Base-by-base conservation (phyloP, 202 grass and related monocot species). In the Schoenoplectus tabernaemontani region DNA sequence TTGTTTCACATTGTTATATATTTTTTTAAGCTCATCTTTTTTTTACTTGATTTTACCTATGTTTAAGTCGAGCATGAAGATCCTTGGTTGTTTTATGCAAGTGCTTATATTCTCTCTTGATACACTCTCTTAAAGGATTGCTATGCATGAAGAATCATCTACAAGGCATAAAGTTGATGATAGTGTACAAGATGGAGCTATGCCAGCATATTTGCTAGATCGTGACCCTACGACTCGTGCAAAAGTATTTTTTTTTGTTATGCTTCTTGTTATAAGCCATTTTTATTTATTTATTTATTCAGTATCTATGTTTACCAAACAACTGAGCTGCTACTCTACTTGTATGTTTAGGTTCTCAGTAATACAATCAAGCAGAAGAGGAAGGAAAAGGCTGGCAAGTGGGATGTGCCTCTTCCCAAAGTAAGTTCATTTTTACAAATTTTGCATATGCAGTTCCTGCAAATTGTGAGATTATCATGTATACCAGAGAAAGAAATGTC, bases 341-440 rank as follows among this genome's bases (percentile, higher is more conserved):
- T 24, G 0, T 72, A 68, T 50, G 10, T 80, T 28, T 51, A 97
- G 90, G 83, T 93, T 46, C 85, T 93, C 13, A 97, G 90, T 90
- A 97, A 97, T 85, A 97, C 87, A 64, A 91, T 97, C 57, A 93
- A 93, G 82, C 93, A 97, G 76, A 97, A 93, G 78, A 93, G 93
- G 69, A 89, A 88, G 81, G 90, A 93, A 71, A 97, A 91, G 59
- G 90, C 93, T 60, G 90, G 90, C 16, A 97, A 93, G 85, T 97
- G 90, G 90, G 93, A 93, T 51, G 90, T 97, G 71, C 93, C 93
- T 30, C 83, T 97, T 85, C 90, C 90, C 34, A 97, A 93, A 87
- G 87, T 97, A 76, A 67, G 76, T 37, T 41, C 57, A 16, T 59
- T 57, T 56, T 48, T 3, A 9, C 64, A 24, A 22, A 70, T 3